Percentiles rank a stretch among this genome's conserved stretches.
Conservation (phyloP, 257 asterid genomes). For the Ilex asprella region DNA sequence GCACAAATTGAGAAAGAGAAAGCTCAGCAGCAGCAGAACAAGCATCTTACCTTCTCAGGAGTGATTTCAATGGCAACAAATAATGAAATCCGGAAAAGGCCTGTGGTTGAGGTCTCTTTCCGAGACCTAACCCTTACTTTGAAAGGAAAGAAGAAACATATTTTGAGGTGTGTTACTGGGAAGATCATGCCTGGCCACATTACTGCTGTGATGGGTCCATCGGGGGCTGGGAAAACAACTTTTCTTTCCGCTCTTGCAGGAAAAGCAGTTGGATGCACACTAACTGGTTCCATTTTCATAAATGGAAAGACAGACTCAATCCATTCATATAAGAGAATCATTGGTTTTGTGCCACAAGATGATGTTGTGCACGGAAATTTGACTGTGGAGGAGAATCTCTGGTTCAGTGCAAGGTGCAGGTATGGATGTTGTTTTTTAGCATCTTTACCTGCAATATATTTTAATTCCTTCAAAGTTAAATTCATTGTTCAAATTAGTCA, state of each 20-base stretch:
- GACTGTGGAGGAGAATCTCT: conserved; percentile 94
- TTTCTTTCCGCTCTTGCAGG: conserved; percentile 94
- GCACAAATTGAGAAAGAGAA: conserved; percentile 83
- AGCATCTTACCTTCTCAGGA: conserved; percentile 51
- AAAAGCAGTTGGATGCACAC: conserved; percentile 73
- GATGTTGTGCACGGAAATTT: conserved; percentile 93
- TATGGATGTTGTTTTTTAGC: conserved; percentile 13
- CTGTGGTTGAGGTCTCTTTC: conserved; percentile 58
- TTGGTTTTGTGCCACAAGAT: conserved; percentile 96
- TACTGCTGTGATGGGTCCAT: conserved; percentile 98
- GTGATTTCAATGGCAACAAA: conserved; percentile 58
- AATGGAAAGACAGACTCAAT: conserved; percentile 65
- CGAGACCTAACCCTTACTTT: conserved; percentile 67
- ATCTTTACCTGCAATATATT: background rate
- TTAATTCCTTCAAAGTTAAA: background rate
- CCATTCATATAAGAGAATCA: conserved; percentile 68
- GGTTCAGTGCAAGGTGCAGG: conserved; percentile 99
- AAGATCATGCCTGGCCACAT: conserved; percentile 76
- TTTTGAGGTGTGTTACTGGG: conserved; percentile 71
- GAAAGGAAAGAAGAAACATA: conserved; percentile 61
- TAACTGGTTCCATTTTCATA: conserved; percentile 55
- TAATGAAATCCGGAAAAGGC: conserved; percentile 44
- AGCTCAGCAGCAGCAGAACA: conserved; percentile 62
- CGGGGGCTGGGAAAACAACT: conserved; percentile 98
- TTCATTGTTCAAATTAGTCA: too few species aligned